Conservation (phyloP, 2,329 filamentous ascomycete genomes). For the Akanthomyces lecanii region DNA sequence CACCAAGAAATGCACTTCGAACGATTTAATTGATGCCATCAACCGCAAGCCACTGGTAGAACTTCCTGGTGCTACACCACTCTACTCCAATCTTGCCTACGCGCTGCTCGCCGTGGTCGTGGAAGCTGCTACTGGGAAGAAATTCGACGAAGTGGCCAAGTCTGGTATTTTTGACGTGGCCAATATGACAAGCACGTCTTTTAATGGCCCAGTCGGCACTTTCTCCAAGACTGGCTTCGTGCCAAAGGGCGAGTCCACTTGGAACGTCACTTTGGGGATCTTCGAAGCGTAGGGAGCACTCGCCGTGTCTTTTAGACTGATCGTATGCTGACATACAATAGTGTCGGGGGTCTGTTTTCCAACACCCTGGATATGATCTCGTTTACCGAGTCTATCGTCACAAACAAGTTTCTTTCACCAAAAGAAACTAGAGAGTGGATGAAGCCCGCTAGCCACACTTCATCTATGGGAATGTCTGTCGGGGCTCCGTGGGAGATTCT, state of each 20-base stretch:
- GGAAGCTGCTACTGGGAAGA: slow-evolving; percentile 38
- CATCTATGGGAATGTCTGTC: slow-evolving; percentile 33
- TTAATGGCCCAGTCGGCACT: slow-evolving; percentile 29
- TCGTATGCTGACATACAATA: slow-evolving; percentile 18
- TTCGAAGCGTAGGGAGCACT: slow-evolving; percentile 30
- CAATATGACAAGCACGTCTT: slow-evolving; percentile 38
- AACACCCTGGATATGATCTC: slow-evolving; percentile 38
- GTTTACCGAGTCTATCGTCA: slow-evolving; percentile 40
- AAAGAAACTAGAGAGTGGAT: slow-evolving; percentile 41
- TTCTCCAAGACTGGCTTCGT: slow-evolving; percentile 31
- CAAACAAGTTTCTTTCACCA: slow-evolving; percentile 36
- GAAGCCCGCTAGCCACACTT: slow-evolving; percentile 38
- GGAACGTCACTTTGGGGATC: slow-evolving; percentile 32
- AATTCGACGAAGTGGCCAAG: slow-evolving; percentile 37
- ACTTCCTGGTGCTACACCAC: slow-evolving; percentile 39
- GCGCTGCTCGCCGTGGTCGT: slow-evolving; percentile 42
- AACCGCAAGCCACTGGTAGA: slow-evolving; percentile 35
- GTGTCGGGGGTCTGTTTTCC: slow-evolving; percentile 39
- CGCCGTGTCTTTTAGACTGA: neutral
- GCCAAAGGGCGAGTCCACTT: slow-evolving; percentile 30
- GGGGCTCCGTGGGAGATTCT: slow-evolving; percentile 47
- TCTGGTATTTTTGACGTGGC: slow-evolving; percentile 39
- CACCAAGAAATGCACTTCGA: slow-evolving; percentile 28
- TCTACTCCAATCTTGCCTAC: slow-evolving; percentile 48
- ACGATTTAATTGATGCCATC: slow-evolving; percentile 27